Base-by-base conservation (phyloP, 345 rosid species). In the Conringia planisiliqua region DNA sequence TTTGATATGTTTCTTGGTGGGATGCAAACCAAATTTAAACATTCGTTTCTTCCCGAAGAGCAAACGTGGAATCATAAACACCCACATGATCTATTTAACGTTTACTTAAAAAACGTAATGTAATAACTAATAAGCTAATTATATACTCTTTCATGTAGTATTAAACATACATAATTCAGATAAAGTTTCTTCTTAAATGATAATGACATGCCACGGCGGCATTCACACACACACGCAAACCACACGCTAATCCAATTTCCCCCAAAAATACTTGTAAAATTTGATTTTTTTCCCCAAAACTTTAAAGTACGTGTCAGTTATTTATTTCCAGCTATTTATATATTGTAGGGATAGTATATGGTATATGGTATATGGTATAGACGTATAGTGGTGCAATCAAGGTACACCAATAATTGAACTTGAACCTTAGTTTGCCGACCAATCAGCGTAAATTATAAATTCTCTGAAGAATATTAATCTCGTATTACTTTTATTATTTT, bases 1-100 rank as follows among this genome's bases (percentile, higher is more conserved):
- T 68, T 62, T 44, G 68, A 61, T 59, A 55, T 78, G 82, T 72
- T 78, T 72, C 74, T 72, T 73, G 52, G 55, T 68, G 59, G 74
- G 82, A 78, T 78, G 59, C 82, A 78, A 54, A 18, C 66, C 27
- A 60, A 58, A 51, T 22, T 29, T n/a, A 39, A 78, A 64, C 57
- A 51, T 50, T 65, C 5, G 57, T 47, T 73, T 58, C 72, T 73
- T 78, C 61, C 18, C 22, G 42, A 72, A 66, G 59, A 72, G 50
- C 66, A 78, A 73, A 78, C 77, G 74, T 78, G 77, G 77, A 68
- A 47, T 52, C 71, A 67, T 67, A 59, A 33, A 27, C 66, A 52
- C 73, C 66, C 78, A 60, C 73, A 78, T 60, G 63, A 65, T 72
- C 12, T 58, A 30, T 11, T 22, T 44, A 51, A 78, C 44, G 48